Evolutionary conservation across 768 basidiomycete species (phyloP), one percentile per base, ranked within the genome.

Genomic region (Calocybe gangraenosa): DNA sequence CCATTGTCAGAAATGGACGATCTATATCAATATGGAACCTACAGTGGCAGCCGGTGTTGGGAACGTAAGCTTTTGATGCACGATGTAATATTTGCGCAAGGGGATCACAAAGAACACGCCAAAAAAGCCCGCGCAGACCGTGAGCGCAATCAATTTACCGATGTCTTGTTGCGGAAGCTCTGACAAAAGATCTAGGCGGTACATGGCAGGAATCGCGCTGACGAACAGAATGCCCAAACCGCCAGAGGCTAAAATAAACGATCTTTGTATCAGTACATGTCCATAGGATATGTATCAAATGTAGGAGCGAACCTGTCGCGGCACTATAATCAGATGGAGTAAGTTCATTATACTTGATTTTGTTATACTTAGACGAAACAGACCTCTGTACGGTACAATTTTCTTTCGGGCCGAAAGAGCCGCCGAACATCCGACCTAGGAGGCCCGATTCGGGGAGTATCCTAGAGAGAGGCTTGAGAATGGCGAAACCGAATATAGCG

Each of bases 71-170:
- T 80, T 81, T 58, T 80, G 78, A 54, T 76, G 70, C 41, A 83
- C 64, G 51, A 84, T 79, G 62, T 77, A 83, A 59, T 78, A 78
- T 51, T 74, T 75, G 44, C 78, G 72, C 28, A 81, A 63, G 1
- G 81, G 81, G 45, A 83, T 77, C 44, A 78, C 79, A 67, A 85
- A 84, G 61, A 82, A 80, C 7, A 82, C 73, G 37, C 78, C 80
- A 50, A 79, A 82, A 67, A 81, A 78, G 31, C 74, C 75, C 38
- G 74, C 69, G 49, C 70, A 74, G 10, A 70, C 60, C 7, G 76
- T 76, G 32, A 83, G 67, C 1, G 78, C 73, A 49, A 82, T 76
- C 14, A 83, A 63, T 38, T 68, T 72, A 2, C 79, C 81, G 37
- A 78, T 65, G 46, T 84, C 81, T 21, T 76, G 50, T 35, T 68